phyloP scores from a whole-genome alignment of 192 early-diverging fungal genomes.

The Fimicolochytrium jonesii region DNA sequence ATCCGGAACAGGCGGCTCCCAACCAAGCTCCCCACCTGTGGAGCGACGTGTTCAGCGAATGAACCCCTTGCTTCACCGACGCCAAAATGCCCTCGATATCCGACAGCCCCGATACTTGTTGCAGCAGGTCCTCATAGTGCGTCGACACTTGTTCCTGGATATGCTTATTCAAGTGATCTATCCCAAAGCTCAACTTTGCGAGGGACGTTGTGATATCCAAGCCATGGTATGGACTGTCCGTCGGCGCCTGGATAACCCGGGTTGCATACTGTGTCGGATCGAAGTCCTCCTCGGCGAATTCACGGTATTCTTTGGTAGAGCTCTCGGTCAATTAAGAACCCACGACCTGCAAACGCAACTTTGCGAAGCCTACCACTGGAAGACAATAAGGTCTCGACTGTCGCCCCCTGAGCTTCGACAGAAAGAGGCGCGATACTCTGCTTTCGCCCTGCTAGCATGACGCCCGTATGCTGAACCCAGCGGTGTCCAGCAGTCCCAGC shows the following conservation, averaged over 20 bases:
- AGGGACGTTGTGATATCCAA: conserved; percentile 62
- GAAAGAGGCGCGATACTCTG: neutral
- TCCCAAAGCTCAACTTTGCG: conserved; percentile 61
- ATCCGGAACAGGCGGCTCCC: too few species aligned
- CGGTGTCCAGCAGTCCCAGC: too few species aligned
- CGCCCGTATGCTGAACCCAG: too few species aligned
- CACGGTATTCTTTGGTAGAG: conserved; percentile 53
- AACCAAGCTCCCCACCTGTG: too few species aligned
- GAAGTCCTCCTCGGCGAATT: conserved; percentile 58
- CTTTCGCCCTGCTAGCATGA: neutral
- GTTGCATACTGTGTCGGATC: conserved; percentile 67
- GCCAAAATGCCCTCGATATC: conserved; percentile 52
- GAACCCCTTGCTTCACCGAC: conserved; percentile 50
- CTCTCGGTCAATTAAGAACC: neutral
- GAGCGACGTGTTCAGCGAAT: conserved; percentile 52
- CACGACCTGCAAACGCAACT: neutral
- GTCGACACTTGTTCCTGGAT: conserved; percentile 67
- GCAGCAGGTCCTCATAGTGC: conserved; percentile 64
- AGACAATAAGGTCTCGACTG: neutral
- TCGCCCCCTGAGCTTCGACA: neutral
- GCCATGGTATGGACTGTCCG: conserved; percentile 44
- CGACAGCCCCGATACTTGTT: conserved; percentile 63
- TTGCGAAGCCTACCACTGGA: neutral
- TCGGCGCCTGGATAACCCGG: conserved; percentile 54
- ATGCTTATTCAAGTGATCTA: conserved; percentile 72